Evolutionary conservation across 1,139 yeast species (phyloP).

Genomic region (Meyerozyma guilliermondii): DNA sequence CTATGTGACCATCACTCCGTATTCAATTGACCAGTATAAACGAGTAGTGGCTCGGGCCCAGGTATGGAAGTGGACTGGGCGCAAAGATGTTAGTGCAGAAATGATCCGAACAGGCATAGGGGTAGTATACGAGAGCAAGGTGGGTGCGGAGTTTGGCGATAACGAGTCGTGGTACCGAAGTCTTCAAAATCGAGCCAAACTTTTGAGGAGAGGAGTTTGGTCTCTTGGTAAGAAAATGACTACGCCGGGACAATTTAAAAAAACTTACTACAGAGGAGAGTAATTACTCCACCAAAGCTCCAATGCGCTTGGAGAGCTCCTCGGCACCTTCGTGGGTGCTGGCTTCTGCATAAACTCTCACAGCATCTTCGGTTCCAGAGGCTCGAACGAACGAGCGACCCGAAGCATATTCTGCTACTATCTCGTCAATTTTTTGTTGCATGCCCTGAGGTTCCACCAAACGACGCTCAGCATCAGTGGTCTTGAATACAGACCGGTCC

Average conservation of each 20-base stretch:
- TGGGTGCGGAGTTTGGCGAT: slow-evolving; percentile 83
- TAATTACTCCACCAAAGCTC: slow-evolving; percentile 24
- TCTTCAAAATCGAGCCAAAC: slow-evolving; percentile 58
- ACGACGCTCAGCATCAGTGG: slow-evolving; percentile 88
- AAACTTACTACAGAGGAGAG: slow-evolving; percentile 8
- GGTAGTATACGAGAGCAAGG: slow-evolving; percentile 77
- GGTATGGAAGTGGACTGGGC: slow-evolving; percentile 71
- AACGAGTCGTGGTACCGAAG: slow-evolving; percentile 53
- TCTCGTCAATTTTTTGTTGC: slow-evolving; percentile 65
- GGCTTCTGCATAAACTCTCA: slow-evolving; percentile 93
- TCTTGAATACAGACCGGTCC: slow-evolving; percentile 72
- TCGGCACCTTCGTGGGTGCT: slow-evolving; percentile 33
- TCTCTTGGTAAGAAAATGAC: slow-evolving; percentile 44
- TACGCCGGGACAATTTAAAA: slow-evolving; percentile 84
- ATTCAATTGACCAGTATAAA: slow-evolving; percentile 81
- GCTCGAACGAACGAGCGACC: slow-evolving; percentile 96
- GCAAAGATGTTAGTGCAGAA: slow-evolving; percentile 76
- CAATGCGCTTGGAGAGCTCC: slow-evolving; percentile 28
- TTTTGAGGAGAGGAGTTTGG: slow-evolving; percentile 67
- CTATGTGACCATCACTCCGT: slow-evolving; percentile 68
- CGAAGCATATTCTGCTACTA: slow-evolving; percentile 49
- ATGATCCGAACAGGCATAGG: slow-evolving; percentile 84
- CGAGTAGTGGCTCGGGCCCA: slow-evolving; percentile 81
- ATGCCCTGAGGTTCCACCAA: slow-evolving; percentile 73
- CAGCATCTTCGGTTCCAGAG: slow-evolving; percentile 97